Evolutionary conservation across 768 basidiomycete genomes (phyloP).

Genomic region (Lentinula boryana): DNA sequence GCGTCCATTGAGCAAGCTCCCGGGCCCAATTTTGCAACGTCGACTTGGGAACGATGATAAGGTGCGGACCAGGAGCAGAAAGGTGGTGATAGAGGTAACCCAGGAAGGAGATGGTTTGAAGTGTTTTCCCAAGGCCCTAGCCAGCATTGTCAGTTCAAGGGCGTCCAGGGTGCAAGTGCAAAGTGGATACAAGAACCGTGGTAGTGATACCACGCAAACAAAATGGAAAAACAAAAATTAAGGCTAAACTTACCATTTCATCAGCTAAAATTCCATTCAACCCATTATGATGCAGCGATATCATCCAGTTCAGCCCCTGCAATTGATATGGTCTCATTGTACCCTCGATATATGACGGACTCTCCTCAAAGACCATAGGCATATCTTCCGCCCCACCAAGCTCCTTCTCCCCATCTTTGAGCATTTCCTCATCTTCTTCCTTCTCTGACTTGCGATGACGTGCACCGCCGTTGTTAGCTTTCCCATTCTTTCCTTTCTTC

Average conservation of each 20-base stretch:
- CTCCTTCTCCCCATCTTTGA: slow-evolving; percentile 82
- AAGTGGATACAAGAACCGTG: neutral
- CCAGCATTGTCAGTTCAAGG: slow-evolving; percentile 3
- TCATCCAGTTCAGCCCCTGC: slow-evolving; percentile 97
- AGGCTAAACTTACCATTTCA: slow-evolving; percentile 62
- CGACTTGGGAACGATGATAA: slow-evolving; percentile 97
- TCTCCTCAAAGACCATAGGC: slow-evolving; percentile 91
- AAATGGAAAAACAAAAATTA: neutral
- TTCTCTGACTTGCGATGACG: slow-evolving; percentile 96
- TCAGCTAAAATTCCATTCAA: slow-evolving; percentile 96
- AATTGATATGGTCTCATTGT: slow-evolving; percentile 91
- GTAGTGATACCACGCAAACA: neutral
- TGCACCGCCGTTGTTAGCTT: slow-evolving; percentile 58
- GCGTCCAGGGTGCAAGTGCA: neutral
- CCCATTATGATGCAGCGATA: slow-evolving; percentile 91
- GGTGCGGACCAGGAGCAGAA: slow-evolving; percentile 74
- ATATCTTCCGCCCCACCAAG: slow-evolving; percentile 75
- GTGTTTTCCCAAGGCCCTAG: slow-evolving; percentile 94
- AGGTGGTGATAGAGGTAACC: slow-evolving; percentile 88
- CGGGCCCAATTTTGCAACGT: slow-evolving; percentile 96
- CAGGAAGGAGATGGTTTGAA: slow-evolving; percentile 97
- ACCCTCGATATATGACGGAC: slow-evolving; percentile 85
- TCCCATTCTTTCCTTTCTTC: slow-evolving; percentile 62
- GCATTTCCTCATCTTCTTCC: slow-evolving; percentile 94
- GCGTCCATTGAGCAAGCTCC: slow-evolving; percentile 89